Evolutionary conservation across 805 yeast species (phyloP).

Genomic region (Nakazawaea sp.): DNA sequence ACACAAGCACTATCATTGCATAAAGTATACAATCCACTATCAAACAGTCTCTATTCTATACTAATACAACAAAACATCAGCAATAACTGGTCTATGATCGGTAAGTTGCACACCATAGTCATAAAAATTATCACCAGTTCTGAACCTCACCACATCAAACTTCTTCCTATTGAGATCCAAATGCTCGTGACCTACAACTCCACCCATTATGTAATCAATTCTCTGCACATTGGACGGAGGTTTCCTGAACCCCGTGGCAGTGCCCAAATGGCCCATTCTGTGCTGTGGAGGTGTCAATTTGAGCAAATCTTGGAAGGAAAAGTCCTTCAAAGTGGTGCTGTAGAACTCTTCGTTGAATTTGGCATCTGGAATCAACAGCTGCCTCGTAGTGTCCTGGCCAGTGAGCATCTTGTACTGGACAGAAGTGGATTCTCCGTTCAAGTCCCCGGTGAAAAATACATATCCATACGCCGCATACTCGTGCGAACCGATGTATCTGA

Average conservation of each 20-base stretch:
- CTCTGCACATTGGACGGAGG: slow-evolving; percentile 18
- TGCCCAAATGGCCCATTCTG: slow-evolving; percentile 27
- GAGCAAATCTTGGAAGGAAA: slow-evolving; percentile 23
- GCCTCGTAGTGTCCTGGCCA: slow-evolving; percentile 12
- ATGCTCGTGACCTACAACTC: slow-evolving; percentile 14
- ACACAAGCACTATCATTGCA: too few relatives aligned
- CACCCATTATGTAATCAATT: slow-evolving; percentile 34
- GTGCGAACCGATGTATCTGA: slow-evolving; percentile 29
- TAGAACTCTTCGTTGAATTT: slow-evolving; percentile 18
- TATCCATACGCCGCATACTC: slow-evolving; percentile 26
- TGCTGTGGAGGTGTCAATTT: slow-evolving; percentile 17
- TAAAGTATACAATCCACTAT: too few relatives aligned
- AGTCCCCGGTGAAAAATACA: slow-evolving; percentile 47
- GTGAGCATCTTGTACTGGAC: slow-evolving; percentile 25
- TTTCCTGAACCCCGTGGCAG: slow-evolving; percentile 33
- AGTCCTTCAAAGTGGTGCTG: slow-evolving; percentile 13
- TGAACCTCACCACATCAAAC: slow-evolving; percentile 20
- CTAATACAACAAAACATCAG: slow-evolving; percentile 23
- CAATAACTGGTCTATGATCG: slow-evolving; percentile 41
- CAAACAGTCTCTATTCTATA: too few relatives aligned
- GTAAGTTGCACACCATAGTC: slow-evolving; percentile 29
- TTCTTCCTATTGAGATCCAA: slow-evolving; percentile 2
- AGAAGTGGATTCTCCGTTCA: slow-evolving; percentile 41
- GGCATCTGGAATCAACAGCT: slow-evolving; percentile 13
- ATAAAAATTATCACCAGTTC: slow-evolving; percentile 29